A percentile compares a stretch with the other conserved stretches of the same genome.
Evolutionary conservation across 2,329 filamentous ascomycete genomes (phyloP).

Genomic region (Venturia asperata): DNA sequence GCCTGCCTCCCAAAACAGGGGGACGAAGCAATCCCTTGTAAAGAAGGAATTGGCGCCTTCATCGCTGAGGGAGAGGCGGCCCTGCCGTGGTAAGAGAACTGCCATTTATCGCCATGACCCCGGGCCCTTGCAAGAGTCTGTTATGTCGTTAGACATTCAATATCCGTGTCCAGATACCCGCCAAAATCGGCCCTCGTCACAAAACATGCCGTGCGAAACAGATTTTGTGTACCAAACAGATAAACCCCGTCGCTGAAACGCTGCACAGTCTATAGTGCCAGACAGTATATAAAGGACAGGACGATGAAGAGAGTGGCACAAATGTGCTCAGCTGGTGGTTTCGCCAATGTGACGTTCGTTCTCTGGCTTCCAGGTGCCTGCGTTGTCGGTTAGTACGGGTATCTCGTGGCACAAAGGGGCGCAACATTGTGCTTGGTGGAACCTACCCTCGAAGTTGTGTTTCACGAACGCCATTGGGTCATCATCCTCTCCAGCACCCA

Average conservation of each 20-base stretch:
- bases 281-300: not conserved
- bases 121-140: not conserved
- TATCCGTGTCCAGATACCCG: not conserved
- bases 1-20: not conserved
- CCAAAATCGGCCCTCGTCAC: not conserved
- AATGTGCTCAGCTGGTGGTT: not conserved
- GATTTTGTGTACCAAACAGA: slow-evolving; percentile 12
- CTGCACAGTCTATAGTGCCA: not conserved
- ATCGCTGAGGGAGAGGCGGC: not conserved
- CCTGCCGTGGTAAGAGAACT: not conserved
- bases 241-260: slow-evolving; percentile 10
- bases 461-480: slow-evolving; percentile 97
- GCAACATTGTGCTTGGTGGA: not conserved
- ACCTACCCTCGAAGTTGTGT: slow-evolving; percentile 87
- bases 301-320: not conserved
- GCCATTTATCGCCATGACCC: not conserved
- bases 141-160: slow-evolving; percentile 4
- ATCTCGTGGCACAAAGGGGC: slow-evolving; percentile 19
- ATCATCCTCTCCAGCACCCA: slow-evolving; percentile 81
- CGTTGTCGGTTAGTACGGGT: slow-evolving; percentile 16
- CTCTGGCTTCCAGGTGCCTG: slow-evolving; percentile 72
- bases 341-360: slow-evolving; percentile 61
- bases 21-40: not conserved
- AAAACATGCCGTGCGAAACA: not conserved
- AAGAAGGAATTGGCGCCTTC: not conserved